A percentile compares a stretch with the other conserved stretches of the same genome.
Conservation (phyloP, 2,329 filamentous ascomycete species). For the Fusarium sp. region DNA sequence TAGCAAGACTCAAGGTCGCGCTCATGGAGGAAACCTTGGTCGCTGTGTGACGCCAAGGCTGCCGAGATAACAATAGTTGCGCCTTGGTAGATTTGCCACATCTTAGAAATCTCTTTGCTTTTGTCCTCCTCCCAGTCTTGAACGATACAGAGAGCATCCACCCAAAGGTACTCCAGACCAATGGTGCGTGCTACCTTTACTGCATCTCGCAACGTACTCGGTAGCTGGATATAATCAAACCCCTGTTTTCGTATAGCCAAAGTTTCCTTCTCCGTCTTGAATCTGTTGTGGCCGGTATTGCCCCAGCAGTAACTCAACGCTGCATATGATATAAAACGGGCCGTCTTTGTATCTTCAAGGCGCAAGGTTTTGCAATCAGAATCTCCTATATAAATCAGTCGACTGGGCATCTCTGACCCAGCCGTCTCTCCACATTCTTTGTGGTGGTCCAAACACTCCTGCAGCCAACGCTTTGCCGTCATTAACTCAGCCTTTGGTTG, state of each 20-base stretch:
- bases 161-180: background rate
- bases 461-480: background rate
- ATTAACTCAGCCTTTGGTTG: background rate
- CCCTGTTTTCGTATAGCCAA: background rate
- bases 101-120: background rate
- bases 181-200: background rate
- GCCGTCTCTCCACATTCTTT: background rate
- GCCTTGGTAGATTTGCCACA: background rate
- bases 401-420: background rate
- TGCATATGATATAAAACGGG: background rate
- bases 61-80: background rate
- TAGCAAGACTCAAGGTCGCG: background rate
- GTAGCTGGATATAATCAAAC: background rate
- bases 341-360: background rate
- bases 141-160: background rate
- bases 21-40: background rate
- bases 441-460: background rate
- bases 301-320: background rate
- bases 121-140: background rate
- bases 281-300: background rate
- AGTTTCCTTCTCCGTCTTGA: background rate
- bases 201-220: background rate
- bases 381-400: background rate
- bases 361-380: background rate
- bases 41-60: background rate